Evolutionary conservation across 2,329 filamentous ascomycete genomes (phyloP).

Genomic region (Fusarium sp.): DNA sequence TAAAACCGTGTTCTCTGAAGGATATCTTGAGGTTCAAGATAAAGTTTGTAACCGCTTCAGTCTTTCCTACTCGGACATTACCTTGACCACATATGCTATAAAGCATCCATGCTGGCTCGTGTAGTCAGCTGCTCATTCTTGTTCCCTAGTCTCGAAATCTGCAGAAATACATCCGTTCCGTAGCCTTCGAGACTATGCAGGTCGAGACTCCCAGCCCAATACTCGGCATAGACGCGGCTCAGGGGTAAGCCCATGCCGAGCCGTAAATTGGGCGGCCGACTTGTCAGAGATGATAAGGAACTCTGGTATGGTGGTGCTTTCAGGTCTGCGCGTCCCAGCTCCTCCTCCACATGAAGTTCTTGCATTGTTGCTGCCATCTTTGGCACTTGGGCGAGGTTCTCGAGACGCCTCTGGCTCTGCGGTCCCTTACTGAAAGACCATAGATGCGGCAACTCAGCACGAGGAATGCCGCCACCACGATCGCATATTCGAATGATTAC

Average conservation of each 20-base stretch:
- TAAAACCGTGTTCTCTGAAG: slow-evolving; percentile 18
- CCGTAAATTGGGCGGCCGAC: slow-evolving; percentile 85
- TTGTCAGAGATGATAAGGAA: slow-evolving; percentile 84
- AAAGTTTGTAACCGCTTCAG: background rate
- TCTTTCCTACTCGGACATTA: slow-evolving; percentile 25
- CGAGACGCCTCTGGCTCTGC: slow-evolving; percentile 79
- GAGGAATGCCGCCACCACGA: slow-evolving; percentile 90
- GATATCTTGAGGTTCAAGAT: background rate
- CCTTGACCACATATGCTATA: slow-evolving; percentile 58
- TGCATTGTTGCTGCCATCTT: slow-evolving; percentile 94
- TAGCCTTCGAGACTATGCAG: slow-evolving; percentile 95
- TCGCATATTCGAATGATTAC: slow-evolving; percentile 97
- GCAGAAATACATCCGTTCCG: slow-evolving; percentile 93
- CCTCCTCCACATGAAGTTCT: slow-evolving; percentile 73
- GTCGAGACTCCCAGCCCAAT: slow-evolving; percentile 94
- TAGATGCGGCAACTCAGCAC: slow-evolving; percentile 86
- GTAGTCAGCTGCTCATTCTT: slow-evolving; percentile 95
- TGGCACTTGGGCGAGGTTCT: slow-evolving; percentile 88
- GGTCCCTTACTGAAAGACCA: slow-evolving; percentile 99
- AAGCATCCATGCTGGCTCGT: slow-evolving; percentile 81
- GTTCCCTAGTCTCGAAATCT: slow-evolving; percentile 96
- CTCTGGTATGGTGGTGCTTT: slow-evolving; percentile 61
- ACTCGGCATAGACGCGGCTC: slow-evolving; percentile 95
- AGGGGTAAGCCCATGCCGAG: slow-evolving; percentile 94
- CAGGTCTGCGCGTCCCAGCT: slow-evolving; percentile 57